These are phyloP conservation scores for Erysimum cheiranthoides DNA, from an alignment of 345 rosid genomes.

Conservation along the genomic window DNA sequence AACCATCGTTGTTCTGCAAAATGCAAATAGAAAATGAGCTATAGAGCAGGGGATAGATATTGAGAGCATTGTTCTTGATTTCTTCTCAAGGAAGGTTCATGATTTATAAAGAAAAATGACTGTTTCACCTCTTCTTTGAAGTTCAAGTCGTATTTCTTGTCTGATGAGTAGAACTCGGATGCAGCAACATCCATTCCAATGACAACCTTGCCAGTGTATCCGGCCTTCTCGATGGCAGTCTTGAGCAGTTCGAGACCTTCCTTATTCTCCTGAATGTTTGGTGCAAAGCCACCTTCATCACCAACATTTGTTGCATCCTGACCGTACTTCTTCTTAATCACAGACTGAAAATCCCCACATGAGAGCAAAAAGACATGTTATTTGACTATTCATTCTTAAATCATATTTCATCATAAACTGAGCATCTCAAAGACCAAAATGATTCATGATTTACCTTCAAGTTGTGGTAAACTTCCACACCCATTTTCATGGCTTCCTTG, in stretches of 20 bases:
- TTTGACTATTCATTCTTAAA: neutral
- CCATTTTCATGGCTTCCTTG: slow-evolving; percentile 98
- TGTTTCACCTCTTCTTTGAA: slow-evolving; percentile 77
- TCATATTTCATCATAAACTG: neutral
- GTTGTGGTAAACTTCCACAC: slow-evolving; percentile 85
- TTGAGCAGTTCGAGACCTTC: slow-evolving; percentile 96
- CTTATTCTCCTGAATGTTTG: slow-evolving; percentile 98
- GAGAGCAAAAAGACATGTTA: slow-evolving; percentile 1
- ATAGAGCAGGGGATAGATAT: neutral
- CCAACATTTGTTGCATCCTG: slow-evolving; percentile 99
- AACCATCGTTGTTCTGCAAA: slow-evolving; percentile 80
- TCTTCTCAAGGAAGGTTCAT: neutral
- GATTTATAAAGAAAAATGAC: neutral
- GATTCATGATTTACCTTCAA: slow-evolving; percentile 58
- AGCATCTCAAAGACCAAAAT: neutral
- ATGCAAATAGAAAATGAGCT: slow-evolving; percentile 51
- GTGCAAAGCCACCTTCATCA: slow-evolving; percentile 99
- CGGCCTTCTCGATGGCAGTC: slow-evolving; percentile 91
- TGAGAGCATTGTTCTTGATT: slow-evolving; percentile 10
- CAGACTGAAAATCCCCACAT: slow-evolving; percentile 30
- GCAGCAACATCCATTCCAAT: slow-evolving; percentile 99
- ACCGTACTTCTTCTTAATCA: slow-evolving; percentile 71
- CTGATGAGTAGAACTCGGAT: slow-evolving; percentile 81
- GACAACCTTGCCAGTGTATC: slow-evolving; percentile 89
- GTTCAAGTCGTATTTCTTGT: slow-evolving; percentile 82